Percentiles rank a stretch among this genome's conserved stretches.
Conservation (phyloP, 495 filamentous ascomycete species). For the Penicillium cataractarum region DNA sequence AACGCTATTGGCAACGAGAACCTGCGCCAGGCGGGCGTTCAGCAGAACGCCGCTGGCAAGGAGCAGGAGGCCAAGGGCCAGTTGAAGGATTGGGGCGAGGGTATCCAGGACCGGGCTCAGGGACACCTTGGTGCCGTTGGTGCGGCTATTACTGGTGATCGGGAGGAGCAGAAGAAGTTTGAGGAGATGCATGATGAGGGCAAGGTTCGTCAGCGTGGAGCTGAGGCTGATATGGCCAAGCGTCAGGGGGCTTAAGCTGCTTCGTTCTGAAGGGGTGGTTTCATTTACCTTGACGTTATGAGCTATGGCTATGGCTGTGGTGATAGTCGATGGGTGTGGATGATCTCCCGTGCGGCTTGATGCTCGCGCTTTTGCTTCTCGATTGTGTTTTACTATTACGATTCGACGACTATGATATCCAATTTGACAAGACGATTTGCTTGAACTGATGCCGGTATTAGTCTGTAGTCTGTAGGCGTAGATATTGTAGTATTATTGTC, state of each 20-base stretch:
- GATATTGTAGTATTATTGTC: background rate
- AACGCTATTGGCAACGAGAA: slow-evolving; percentile 72
- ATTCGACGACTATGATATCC: slow-evolving; percentile 28
- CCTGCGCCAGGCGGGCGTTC: slow-evolving; percentile 70
- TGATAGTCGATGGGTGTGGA: background rate
- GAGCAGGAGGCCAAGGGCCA: slow-evolving; percentile 84
- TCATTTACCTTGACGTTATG: background rate
- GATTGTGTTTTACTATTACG: slow-evolving; percentile 17
- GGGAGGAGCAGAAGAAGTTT: slow-evolving; percentile 59
- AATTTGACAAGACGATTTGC: slow-evolving; percentile 15
- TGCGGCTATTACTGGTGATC: slow-evolving; percentile 74
- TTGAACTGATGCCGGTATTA: background rate
- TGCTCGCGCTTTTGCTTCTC: slow-evolving; percentile 2
- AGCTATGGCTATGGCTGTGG: background rate
- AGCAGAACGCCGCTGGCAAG: slow-evolving; percentile 83
- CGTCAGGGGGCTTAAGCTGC: slow-evolving; percentile 42
- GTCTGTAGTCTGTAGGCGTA: background rate
- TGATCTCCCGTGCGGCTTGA: background rate
- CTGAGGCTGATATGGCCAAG: slow-evolving; percentile 81
- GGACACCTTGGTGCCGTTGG: slow-evolving; percentile 72
- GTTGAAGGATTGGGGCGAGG: slow-evolving; percentile 72
- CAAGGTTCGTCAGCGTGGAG: slow-evolving; percentile 84
- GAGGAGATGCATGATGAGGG: slow-evolving; percentile 77
- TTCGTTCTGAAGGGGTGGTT: background rate
- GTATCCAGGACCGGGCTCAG: slow-evolving; percentile 69